These are phyloP conservation scores for Colletotrichum siamense DNA, from an alignment of 2,329 filamentous ascomycete genomes.

Conservation along the genomic window DNA sequence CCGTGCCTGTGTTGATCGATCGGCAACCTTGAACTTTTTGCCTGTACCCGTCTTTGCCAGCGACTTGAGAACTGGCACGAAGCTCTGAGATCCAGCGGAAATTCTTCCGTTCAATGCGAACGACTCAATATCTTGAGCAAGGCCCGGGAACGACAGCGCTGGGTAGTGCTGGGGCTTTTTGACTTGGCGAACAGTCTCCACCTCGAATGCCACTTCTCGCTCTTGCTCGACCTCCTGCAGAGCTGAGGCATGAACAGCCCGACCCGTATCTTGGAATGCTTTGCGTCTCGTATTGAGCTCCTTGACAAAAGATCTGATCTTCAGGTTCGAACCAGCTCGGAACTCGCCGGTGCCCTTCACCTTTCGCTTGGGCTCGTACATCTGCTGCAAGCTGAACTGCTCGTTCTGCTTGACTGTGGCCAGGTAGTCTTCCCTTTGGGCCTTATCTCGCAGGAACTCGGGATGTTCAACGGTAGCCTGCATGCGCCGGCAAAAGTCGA, in stretches of 20 bases:
- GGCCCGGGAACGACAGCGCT: conserved; percentile 45
- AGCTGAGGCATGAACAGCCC: conserved; percentile 51
- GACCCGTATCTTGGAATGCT: conserved; percentile 39
- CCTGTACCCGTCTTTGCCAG: conserved; percentile 41
- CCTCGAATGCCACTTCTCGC: conserved; percentile 62
- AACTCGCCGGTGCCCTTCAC: conserved; percentile 25
- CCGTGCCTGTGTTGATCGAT: conserved; percentile 16
- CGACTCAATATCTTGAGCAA: conserved; percentile 50
- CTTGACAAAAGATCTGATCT: conserved; percentile 28
- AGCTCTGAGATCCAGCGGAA: conserved; percentile 37
- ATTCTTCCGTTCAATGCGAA: conserved; percentile 53
- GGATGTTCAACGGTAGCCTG: conserved; percentile 52
- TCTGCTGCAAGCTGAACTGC: conserved; percentile 59
- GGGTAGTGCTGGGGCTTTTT: conserved; percentile 49
- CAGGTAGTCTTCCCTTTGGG: conserved; percentile 42
- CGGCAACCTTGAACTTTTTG: conserved; percentile 33
- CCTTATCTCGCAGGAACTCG: conserved; percentile 39
- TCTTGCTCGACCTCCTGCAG: conserved; percentile 67
- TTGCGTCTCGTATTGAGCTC: conserved; percentile 37
- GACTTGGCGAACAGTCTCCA: conserved; percentile 61
- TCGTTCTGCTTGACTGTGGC: conserved; percentile 55
- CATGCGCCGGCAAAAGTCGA: conserved; percentile 63
- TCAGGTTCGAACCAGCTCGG: conserved; percentile 7
- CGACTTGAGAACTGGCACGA: conserved; percentile 45
- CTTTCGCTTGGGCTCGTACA: conserved; percentile 52